Evolutionary conservation across 768 basidiomycete genomes (phyloP), one percentile per base, ranked within the genome.

Genomic region (Pleurotus cornucopiae): DNA sequence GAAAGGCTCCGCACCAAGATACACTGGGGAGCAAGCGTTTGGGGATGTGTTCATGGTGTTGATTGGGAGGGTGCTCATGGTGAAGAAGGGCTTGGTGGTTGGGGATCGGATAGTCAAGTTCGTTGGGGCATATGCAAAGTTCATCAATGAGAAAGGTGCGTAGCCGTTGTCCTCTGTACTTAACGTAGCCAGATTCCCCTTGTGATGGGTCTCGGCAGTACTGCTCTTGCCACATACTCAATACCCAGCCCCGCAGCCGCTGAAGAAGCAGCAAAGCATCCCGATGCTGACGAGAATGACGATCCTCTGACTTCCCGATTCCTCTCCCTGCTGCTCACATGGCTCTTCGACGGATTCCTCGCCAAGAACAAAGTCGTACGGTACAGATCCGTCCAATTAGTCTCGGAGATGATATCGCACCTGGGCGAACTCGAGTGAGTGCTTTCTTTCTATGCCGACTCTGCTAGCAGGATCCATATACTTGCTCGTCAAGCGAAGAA

Each of bases 321-420:
- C 63, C 73, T 87, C 1, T 71, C 80, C 3, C 77, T 82, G 40
- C 71, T 94, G 6, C 73, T 94, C 43, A 80, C 80, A 47, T 91
- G 85, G 74, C 71, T 98, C 20, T 71, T 94, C 56, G 80, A 83
- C 60, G 95, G 94, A 2, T 94, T 94, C 69, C 63, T 77, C 3
- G 92, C 94, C 1, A 98, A 97, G 70, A 93, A 96, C 75, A 98
- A 97, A 75, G 78, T 79, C 46, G 86, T 90, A 20, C 82, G 95
- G 13, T 95, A 86, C 64, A 84, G 94, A 26, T 84, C 83, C 48
- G 79, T 92, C 0, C 88, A 90, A 54, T 72, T 91, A 18, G 83
- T 95, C n/a, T 86, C 90, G 0, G 87, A 93, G 63, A 85, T 94
- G 78, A 88, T 98, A 46, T 78, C 84, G 2, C 84, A 86, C 60